Base-by-base conservation (phyloP, 163 green algal species). In the Scenedesmus sp. region DNA sequence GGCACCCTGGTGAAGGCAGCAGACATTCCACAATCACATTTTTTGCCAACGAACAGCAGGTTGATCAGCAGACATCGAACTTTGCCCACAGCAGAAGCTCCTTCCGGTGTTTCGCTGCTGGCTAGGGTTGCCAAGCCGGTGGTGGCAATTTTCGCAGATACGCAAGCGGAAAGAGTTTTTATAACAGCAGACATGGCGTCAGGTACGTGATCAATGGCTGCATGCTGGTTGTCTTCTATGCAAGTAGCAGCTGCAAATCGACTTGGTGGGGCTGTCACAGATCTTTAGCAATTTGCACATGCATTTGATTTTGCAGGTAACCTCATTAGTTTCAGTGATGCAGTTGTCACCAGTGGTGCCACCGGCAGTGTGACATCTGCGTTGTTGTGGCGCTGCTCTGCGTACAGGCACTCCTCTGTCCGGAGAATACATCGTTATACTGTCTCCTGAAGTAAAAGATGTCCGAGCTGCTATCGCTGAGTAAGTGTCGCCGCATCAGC, bases 401-500 rank as follows among this genome's bases (percentile, higher is more conserved):
- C 42, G 22, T 26, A 22, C 43, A 89, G 85, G 85, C 43, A 89
- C 85, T 26, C 68, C 46, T 3, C 53, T 83, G n/a, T 35, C 42
- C 79, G 85, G 85, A 43, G 85, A 89, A 51, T 89, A 73, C 43
- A 89, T 89, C 40, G 44, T 89, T 1, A 10, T 65, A 26, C 82
- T 61, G 0, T 56, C 37, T 5, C 2, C 40, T 30, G 30, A 35
- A 18, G 85, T 83, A 1, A 44, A 33, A 2, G 84, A 89, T 42
- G 15, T 83, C 26, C 30, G 30, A 30, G 85, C 85, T 46, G 85
- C 68, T 40, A 56, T 72, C 3, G 68, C 83, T 43, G 59, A 89
- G 85, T 83, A 13, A 89, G 61, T 68, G 6, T 59, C 20, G 59
- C 43, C 26, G 35, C 59, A 30, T 44, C 20, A 30, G 37, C 35